Evolutionary conservation across 345 rosid genomes (phyloP).

Genomic region (Angophora floribunda): DNA sequence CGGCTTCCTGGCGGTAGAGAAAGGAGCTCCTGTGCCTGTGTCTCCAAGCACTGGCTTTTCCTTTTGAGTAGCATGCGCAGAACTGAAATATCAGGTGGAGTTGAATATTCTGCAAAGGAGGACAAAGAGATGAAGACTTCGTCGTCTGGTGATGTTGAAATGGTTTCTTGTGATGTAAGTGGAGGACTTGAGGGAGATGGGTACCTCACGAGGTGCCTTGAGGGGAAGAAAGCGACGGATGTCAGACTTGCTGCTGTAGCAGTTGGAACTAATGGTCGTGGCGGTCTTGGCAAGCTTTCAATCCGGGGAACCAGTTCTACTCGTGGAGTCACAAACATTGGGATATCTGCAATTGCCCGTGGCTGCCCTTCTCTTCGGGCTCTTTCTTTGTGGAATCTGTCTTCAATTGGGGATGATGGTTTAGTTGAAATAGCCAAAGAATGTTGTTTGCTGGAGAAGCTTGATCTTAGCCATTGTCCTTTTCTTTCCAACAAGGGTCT

Average conservation of each 20-base stretch:
- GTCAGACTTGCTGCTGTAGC: conserved; percentile 61
- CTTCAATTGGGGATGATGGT: conserved; percentile 49
- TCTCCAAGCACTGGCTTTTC: conserved; percentile 64
- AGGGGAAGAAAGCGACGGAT: conserved; percentile 75
- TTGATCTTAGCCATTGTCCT: conserved; percentile 58
- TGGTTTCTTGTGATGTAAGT: conserved; percentile 11
- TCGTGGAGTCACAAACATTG: conserved; percentile 42
- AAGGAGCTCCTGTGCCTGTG: conserved; percentile 48
- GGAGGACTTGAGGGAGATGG: conserved; percentile 34
- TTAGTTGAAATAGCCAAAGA: conserved; percentile 43
- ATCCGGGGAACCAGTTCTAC: conserved; percentile 44
- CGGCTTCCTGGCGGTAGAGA: conserved; percentile 42
- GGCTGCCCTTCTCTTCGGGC: conserved; percentile 58
- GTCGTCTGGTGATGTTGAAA: conserved; percentile 23
- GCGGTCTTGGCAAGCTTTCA: conserved; percentile 64
- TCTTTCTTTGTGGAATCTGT: conserved; percentile 64
- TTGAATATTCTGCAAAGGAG: not conserved
- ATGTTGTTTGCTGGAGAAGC: conserved; percentile 55
- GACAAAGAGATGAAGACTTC: conserved; percentile 3
- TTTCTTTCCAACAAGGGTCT: conserved; percentile 47
- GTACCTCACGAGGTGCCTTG: conserved; percentile 50
- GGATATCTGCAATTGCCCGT: conserved; percentile 45
- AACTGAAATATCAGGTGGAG: conserved; percentile 15
- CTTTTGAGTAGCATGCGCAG: conserved; percentile 41
- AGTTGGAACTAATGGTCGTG: conserved; percentile 49